A percentile compares a stretch with the other conserved stretches of the same genome.
Conservation (phyloP, 805 yeast genomes). For the Candida adriatica region DNA sequence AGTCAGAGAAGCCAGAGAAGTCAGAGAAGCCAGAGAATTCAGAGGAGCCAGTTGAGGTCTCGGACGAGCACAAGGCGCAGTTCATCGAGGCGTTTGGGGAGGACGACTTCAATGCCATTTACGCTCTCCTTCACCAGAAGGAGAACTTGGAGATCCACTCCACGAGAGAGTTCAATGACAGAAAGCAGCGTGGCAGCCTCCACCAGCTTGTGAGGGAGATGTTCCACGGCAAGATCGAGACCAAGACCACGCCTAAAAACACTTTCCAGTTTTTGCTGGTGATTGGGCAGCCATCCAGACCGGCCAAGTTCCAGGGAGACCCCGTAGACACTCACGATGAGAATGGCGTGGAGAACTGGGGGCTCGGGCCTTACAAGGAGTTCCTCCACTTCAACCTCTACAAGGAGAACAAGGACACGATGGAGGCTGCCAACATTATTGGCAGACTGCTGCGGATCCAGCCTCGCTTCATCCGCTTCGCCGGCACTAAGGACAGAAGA, state of each 20-base stretch:
- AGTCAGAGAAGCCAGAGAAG: conserved; percentile 1
- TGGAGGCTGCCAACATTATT: conserved; percentile 82
- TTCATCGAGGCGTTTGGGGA: conserved; percentile 53
- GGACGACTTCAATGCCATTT: conserved; percentile 50
- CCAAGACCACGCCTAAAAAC: conserved; percentile 66
- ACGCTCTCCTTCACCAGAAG: conserved; percentile 46
- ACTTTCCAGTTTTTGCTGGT: conserved; percentile 52
- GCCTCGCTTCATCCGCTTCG: conserved; percentile 64
- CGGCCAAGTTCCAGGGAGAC: conserved; percentile 23
- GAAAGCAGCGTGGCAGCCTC: conserved; percentile 65
- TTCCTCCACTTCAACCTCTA: conserved; percentile 73
- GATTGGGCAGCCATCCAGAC: conserved; percentile 23
- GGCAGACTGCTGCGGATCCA: conserved; percentile 70
- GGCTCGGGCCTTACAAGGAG: conserved; percentile 64
- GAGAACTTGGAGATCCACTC: conserved; percentile 43
- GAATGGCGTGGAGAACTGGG: conserved; percentile 56
- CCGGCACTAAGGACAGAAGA: conserved; percentile 96
- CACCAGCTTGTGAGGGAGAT: conserved; percentile 73
- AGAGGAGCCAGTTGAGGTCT: conserved; percentile 30
- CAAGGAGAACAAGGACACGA: conserved; percentile 94
- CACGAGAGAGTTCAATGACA: conserved; percentile 50
- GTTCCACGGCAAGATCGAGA: conserved; percentile 69
- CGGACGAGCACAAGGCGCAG: conserved; percentile 38
- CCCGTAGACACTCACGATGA: conserved; percentile 27
- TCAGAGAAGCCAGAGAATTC: background rate